Percentiles rank a stretch among this genome's conserved stretches.
Conservation (phyloP, 202 grass and related monocot species). For the Panicum virgatum region DNA sequence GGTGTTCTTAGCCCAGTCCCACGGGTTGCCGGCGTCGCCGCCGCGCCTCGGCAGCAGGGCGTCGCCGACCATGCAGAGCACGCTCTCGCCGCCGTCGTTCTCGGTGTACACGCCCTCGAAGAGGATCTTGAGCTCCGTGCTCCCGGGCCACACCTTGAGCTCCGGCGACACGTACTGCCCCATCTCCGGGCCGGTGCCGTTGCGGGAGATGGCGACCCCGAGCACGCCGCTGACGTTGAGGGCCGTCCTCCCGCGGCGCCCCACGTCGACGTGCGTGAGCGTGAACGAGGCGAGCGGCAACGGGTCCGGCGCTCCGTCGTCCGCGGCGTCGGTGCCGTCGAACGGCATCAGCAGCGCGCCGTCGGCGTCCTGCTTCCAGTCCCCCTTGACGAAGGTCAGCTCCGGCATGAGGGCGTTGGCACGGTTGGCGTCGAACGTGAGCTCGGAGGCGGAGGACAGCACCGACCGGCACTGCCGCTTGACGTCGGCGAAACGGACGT, state of each 20-base stretch:
- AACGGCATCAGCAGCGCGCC: slow-evolving; percentile 64
- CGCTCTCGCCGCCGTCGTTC: slow-evolving; percentile 49
- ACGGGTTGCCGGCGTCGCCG: slow-evolving; percentile 50
- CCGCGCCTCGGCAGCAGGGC: slow-evolving; percentile 62
- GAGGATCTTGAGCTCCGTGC: slow-evolving; percentile 66
- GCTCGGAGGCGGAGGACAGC: slow-evolving; percentile 47
- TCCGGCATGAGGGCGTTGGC: slow-evolving; percentile 55
- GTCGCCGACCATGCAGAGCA: slow-evolving; percentile 80
- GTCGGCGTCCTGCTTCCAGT: slow-evolving; percentile 60
- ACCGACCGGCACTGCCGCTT: slow-evolving; percentile 53
- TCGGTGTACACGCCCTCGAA: slow-evolving; percentile 89
- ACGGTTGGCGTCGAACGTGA: slow-evolving; percentile 62
- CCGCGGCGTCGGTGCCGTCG: slow-evolving; percentile 46
- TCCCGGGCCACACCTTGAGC: slow-evolving; percentile 68
- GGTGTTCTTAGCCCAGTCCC: slow-evolving; percentile 62
- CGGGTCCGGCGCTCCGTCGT: slow-evolving; percentile 13
- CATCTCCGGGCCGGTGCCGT: slow-evolving; percentile 61
- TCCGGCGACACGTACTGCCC: slow-evolving; percentile 59
- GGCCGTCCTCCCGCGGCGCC: slow-evolving; percentile 38
- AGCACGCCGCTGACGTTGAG: slow-evolving; percentile 77
- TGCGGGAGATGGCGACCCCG: slow-evolving; percentile 58
- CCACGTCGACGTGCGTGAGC: slow-evolving; percentile 66
- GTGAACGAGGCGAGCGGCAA: slow-evolving; percentile 54
- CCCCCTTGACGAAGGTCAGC: slow-evolving; percentile 67
- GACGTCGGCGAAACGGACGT: slow-evolving; percentile 69